Evolutionary conservation across 805 yeast species (phyloP), one percentile per base, ranked within the genome.

Genomic region (Pichia nanzhaoensis): DNA sequence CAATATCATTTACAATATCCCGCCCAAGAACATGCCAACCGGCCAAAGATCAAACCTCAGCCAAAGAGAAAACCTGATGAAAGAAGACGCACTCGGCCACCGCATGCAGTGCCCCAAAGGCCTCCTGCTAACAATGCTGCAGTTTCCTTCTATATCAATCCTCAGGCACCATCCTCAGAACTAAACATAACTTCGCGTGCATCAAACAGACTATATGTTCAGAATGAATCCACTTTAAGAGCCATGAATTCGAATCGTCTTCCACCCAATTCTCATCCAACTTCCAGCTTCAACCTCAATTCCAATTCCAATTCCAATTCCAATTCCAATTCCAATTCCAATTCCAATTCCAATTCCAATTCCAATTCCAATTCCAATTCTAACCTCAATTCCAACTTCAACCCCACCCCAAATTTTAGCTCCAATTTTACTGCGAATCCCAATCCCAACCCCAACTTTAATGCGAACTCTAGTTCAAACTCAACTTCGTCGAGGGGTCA

Each of bases 121-220:
- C 7, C 34, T 10, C 3, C 36, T 10, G 16, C 32, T 10, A 37
- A 37, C 10, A 34, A 24, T 24, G 9, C 28, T 10, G 28, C 28
- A 24, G 10, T 10, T 10, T 24, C 28, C 10, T 32, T 32, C 17
- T 39, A 31, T 12, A 31, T 12, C 3, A 39, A 39, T 20, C 36
- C 42, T 3, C 42, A 39, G 18, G 36, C 42, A 7, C 42, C 42
- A 18, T 19, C 17, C 13, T 31, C 42, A 31, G 32, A 18, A 12
- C 21, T 20, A 4, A n/a, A 16, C 17, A 30, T 39, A 13, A 30
- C 36, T 4, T 19, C 27, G 17, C 36, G 36, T 19, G n/a, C 42
- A 2, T 4, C 18, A 3, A 31, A 39, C 24, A 39, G 42, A 22
- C 37, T 14, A 1, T 16, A 28, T 18, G 18, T 16, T n/a, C 34